Base-by-base conservation (phyloP, 331 rosid genomes). In the Malus hybrid region DNA sequence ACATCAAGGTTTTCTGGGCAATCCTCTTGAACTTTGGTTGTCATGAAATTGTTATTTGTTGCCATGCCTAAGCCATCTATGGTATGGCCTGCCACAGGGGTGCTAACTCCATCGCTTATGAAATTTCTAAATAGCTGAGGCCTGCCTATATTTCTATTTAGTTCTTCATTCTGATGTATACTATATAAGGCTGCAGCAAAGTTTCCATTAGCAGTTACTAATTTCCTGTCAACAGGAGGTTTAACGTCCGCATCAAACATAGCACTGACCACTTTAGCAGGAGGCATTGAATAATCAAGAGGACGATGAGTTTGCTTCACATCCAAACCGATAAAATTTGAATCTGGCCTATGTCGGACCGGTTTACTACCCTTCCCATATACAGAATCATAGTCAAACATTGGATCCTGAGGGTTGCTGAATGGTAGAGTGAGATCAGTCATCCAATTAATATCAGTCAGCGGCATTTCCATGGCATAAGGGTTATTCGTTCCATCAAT, bases 91-190 rank as follows among this genome's bases (percentile, higher is more conserved):
- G 36, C 5, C 48, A 20, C 11, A 75, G 44, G 34, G 20, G 60
- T 63, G 72, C 12, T 57, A n/a, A 29, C 73, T 34, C 24, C 68
- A 34, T 22, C 12, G 7, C 20, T 62, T 33, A 36, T 15, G 67
- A 69, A 24, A 69, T 68, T 74, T n/a, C 71, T 62, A 46, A 50
- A n/a, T 19, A 63, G 34, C 60, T 48, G 75, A 68, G 79, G 79
- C 66, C 62, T 34, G 19, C 48, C 28, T 8, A 18, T 19, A 68
- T 33, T 48, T 58, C 57, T 60, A 29, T 58, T 18, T 22, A 61
- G 32, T 22, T 65, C 70, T 79, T 75, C 72, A 67, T 5, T 55
- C 66, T 26, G 68, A n/a, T 12, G 72, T 12, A 32, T 24, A 62
- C 28, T 13, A 34, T 48, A 29, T 60, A 70, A 48, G 48, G 60